A percentile compares a stretch with the other conserved stretches of the same genome.
phyloP scores from a whole-genome alignment of 2,329 filamentous ascomycete species.

The Colletotrichum orchidophilum region DNA sequence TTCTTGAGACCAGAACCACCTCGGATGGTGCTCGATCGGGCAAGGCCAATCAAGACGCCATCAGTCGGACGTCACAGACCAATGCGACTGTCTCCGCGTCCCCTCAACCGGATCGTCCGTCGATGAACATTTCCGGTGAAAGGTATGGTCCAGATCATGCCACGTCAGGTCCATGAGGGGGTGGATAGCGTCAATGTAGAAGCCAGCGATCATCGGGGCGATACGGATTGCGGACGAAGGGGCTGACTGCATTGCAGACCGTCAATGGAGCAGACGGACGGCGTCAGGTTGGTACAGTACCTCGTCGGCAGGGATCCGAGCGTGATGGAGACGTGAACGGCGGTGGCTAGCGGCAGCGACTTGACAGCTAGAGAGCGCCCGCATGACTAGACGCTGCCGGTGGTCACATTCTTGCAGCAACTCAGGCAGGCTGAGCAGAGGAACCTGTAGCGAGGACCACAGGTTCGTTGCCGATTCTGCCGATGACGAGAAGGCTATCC shows the following conservation, averaged over 20 bases:
- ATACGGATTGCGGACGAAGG: constrained; percentile 1
- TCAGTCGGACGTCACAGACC: constrained; percentile 4
- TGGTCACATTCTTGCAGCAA: constrained; percentile 20
- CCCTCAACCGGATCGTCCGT: not conserved
- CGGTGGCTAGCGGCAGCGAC: constrained; percentile 2
- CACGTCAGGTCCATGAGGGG: constrained; percentile 24
- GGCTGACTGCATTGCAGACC: constrained; percentile 21
- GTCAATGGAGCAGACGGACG: not conserved
- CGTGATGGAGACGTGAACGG: constrained; percentile 13
- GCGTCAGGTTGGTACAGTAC: constrained; percentile 7
- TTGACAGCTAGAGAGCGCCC: constrained; percentile 16
- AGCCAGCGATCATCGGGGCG: not conserved
- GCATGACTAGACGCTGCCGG: constrained; percentile 15
- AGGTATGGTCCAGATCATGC: constrained; percentile 30
- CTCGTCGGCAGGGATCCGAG: constrained; percentile 6
- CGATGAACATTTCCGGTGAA: constrained; percentile 29
- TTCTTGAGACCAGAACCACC: not conserved
- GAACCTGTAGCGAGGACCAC: not conserved
- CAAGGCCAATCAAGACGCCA: not conserved
- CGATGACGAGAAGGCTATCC: not conserved
- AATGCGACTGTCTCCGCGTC: not conserved
- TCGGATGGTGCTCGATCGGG: constrained; percentile 1
- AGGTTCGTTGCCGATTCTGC: not conserved
- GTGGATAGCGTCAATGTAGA: not conserved
- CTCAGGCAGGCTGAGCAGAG: constrained; percentile 18